Base-by-base conservation (phyloP, 768 basidiomycete genomes). In the Leccinum longicurvipes region DNA sequence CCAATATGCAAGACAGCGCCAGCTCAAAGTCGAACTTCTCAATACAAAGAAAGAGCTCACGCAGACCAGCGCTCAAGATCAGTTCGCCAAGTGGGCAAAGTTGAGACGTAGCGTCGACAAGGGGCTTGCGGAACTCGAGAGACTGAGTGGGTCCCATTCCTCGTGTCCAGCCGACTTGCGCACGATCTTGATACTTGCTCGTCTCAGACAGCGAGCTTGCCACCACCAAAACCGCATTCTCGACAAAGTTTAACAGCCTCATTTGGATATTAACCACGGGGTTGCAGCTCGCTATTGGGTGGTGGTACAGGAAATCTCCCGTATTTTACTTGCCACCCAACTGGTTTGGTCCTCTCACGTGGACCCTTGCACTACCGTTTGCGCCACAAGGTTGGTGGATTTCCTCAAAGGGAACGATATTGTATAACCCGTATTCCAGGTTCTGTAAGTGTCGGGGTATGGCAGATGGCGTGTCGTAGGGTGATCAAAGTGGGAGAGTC, bases 1-100 rank as follows among this genome's bases (percentile, higher is more conserved):
- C 9, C 73, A 80, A 28, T 76, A 80, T 14, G 63, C 79, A 44
- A 76, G 81, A 56, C 91, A 95, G 66, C 77, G 80, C 23, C 72
- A 78, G 57, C 84, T 98, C 62, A 93, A 96, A 73, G 74, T 81
- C 8, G 86, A 94, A 53, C 82, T 98, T 28, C 77, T 98, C 44
- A 70, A 74, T 27, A 87, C 84, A 34, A 95, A 95, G 73, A 79
- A 88, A 24, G 93, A 98, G 68, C 83, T 98, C 3, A 71, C 88
- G 59, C 85, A 85, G 68, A 98, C 94, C 31, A 93, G 91, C 64
- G 90, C 93, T 17, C 97, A 98, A 69, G 95, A 98, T 67, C 91
- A 98, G 67, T 99, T 99, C 69, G 92, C 94, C 19, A 98, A 93
- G 74, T 98, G 97, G 96, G 96, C 96, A 47, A 94, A 93, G 75